Evolutionary conservation across 106 monocot species (phyloP).

Genomic region (Narthecium ossifragum): DNA sequence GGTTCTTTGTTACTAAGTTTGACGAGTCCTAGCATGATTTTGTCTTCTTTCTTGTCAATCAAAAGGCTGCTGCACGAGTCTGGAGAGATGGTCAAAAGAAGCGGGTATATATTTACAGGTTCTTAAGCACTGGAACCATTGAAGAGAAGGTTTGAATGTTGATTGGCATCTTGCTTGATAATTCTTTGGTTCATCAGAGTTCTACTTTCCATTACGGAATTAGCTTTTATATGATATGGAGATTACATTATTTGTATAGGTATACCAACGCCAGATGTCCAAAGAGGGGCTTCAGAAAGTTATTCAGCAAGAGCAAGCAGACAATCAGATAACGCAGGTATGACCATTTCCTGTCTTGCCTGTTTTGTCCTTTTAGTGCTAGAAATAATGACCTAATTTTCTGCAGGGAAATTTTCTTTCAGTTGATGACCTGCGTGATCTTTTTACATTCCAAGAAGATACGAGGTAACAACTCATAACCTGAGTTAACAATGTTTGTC

Average conservation of each 20-base stretch:
- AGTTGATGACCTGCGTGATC: slow-evolving; percentile 86
- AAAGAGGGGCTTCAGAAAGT: slow-evolving; percentile 99
- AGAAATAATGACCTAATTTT: slow-evolving; percentile 4
- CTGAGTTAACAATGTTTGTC: not conserved
- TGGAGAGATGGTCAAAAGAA: slow-evolving; percentile 99
- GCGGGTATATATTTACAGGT: slow-evolving; percentile 90
- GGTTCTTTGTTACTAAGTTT: no score
- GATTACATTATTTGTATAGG: no score
- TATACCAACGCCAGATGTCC: slow-evolving; percentile 98
- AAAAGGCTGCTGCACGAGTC: slow-evolving; percentile 93
- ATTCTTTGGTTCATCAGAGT: no score
- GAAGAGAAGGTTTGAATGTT: slow-evolving; percentile 85
- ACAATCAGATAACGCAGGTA: slow-evolving; percentile 38
- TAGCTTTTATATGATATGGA: no score
- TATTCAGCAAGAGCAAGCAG: slow-evolving; percentile 76
- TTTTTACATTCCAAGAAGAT: slow-evolving; percentile 78
- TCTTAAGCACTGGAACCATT: slow-evolving; percentile 91
- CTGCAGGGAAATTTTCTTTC: slow-evolving; percentile 79
- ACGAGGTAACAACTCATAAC: slow-evolving; percentile 32
- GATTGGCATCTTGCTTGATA: no score
- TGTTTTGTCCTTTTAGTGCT: not conserved
- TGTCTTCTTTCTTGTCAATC: not conserved
- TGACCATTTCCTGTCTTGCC: not conserved
- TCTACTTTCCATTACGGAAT: no score
- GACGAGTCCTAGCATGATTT: no score